Evolutionary conservation across 1,139 yeast genomes (phyloP).

Genomic region (Yamadazyma buinensis): DNA sequence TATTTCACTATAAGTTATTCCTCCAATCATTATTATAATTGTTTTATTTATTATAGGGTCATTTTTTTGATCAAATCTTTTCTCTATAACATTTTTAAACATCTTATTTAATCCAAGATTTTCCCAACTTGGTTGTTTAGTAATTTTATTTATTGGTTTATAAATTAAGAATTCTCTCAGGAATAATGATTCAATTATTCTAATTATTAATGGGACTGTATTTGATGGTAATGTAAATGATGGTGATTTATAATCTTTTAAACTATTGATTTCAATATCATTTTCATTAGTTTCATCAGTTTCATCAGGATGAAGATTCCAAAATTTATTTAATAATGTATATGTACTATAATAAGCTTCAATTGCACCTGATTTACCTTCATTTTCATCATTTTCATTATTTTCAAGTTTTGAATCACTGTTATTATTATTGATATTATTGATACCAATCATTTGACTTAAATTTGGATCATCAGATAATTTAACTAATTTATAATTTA

Average conservation of each 20-base stretch:
- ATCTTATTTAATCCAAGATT: conserved; percentile 33
- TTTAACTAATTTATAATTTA: conserved; percentile 23
- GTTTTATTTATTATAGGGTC: conserved; percentile 20
- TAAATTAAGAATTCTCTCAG: conserved; percentile 42
- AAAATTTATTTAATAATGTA: conserved; percentile 39
- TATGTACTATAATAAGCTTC: conserved; percentile 31
- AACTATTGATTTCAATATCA: conserved; percentile 10
- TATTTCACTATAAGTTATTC: conserved; percentile 75
- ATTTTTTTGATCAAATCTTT: conserved; percentile 33
- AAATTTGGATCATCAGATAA: conserved; percentile 16
- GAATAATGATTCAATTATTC: conserved; percentile 52
- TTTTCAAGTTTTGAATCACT: too few species aligned
- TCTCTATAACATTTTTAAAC: conserved; percentile 32
- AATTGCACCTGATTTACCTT: conserved; percentile 35
- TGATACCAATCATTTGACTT: too few species aligned
- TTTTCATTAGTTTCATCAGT: conserved; percentile 18
- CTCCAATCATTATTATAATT: conserved; percentile 62
- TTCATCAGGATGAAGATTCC: conserved; percentile 42
- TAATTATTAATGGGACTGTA: conserved; percentile 45
- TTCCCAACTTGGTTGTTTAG: conserved; percentile 44
- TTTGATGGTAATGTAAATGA: conserved; percentile 52
- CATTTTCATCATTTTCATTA: conserved; percentile 11
- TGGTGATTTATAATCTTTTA: conserved; percentile 36
- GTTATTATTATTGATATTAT: too few species aligned
- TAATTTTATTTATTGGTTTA: conserved; percentile 38